Evolutionary conservation across 768 basidiomycete species (phyloP).

Genomic region (Gelatoporia subvermispora): DNA sequence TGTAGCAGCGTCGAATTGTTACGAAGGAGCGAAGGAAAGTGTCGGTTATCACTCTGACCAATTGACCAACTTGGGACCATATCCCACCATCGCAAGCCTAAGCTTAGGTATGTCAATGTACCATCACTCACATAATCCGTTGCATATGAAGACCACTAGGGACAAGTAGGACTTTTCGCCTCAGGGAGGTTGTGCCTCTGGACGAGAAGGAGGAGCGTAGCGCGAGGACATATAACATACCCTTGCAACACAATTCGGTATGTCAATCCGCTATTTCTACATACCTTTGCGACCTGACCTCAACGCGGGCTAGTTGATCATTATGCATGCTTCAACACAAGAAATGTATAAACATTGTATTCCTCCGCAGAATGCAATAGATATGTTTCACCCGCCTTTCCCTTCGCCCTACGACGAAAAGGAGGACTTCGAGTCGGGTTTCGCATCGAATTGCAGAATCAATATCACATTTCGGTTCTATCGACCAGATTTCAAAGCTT

Average conservation of each 20-base stretch:
- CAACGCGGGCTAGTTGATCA: slow-evolving; percentile 48
- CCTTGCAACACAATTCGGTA: slow-evolving; percentile 76
- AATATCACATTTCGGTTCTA: slow-evolving; percentile 88
- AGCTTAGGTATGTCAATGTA: slow-evolving; percentile 54
- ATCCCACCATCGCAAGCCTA: slow-evolving; percentile 80
- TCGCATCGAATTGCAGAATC: slow-evolving; percentile 58
- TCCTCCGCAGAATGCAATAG: slow-evolving; percentile 65
- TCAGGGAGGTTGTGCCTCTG: slow-evolving; percentile 71
- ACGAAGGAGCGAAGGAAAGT: slow-evolving; percentile 74
- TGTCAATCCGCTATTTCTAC: slow-evolving; percentile 10
- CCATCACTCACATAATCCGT: neutral
- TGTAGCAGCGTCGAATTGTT: slow-evolving; percentile 83
- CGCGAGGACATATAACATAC: slow-evolving; percentile 73
- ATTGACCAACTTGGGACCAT: slow-evolving; percentile 76
- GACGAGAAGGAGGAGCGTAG: slow-evolving; percentile 51
- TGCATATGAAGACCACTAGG: slow-evolving; percentile 33
- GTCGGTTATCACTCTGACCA: slow-evolving; percentile 84
- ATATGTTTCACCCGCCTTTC: slow-evolving; percentile 59
- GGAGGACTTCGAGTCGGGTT: slow-evolving; percentile 3
- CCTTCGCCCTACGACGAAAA: slow-evolving; percentile 13
- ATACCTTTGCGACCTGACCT: neutral
- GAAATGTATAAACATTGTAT: slow-evolving; percentile 79
- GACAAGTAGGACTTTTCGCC: slow-evolving; percentile 62
- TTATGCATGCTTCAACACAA: slow-evolving; percentile 85
- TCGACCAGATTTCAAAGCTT: slow-evolving; percentile 71